Evolutionary conservation across 257 asterid genomes (phyloP), one percentile per base, ranked within the genome.

Genomic region (Solanum lignicaule): DNA sequence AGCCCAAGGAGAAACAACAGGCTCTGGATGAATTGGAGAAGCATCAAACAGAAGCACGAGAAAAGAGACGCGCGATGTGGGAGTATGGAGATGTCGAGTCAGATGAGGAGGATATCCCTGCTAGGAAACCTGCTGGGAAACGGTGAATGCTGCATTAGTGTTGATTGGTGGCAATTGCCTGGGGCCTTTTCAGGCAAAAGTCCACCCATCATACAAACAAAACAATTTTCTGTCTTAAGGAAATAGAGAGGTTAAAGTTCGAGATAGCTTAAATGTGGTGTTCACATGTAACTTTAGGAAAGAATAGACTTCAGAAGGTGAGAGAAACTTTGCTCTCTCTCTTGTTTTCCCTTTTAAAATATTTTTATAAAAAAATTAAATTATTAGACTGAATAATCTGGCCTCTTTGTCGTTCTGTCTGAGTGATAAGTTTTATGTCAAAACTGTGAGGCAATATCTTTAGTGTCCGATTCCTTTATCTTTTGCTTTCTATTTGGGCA

Each of bases 21-120:
- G 91, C 86, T 27, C 69, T 96, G 83, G 99, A 96, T 60, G 99
- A 93, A 71, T 83, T 97, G 93, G 99, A 96, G 38, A 95, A 91
- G 83, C 91, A 87, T 92, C 96, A 97, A 92, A 88, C 89, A 1
- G 98, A 94, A 90, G 99, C 99, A 27, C 95, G 95, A 1, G 88
- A 87, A 58, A 90, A 92, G 91, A 92, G 99, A 27, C 92, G 88
- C 1, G 96, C 96, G 9, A 97, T 97, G 99, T 97, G 99, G 99
- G 99, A 97, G 91, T 97, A 96, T 4, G 99, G 99, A 14, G 98
- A 97, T 89, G 92, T 97, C 39, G 94, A 95, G 87, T 97, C 99
- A 0, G 99, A 97, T 29, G 99, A 97, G 2, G 99, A 97, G 89
- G 99, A 97, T 27, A 95, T 96, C 65, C 92, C 98, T 1, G 89